Evolutionary conservation across 2,329 filamentous ascomycete genomes (phyloP), one percentile per base, ranked within the genome.

Genomic region (Ambrosiella xylebori): DNA sequence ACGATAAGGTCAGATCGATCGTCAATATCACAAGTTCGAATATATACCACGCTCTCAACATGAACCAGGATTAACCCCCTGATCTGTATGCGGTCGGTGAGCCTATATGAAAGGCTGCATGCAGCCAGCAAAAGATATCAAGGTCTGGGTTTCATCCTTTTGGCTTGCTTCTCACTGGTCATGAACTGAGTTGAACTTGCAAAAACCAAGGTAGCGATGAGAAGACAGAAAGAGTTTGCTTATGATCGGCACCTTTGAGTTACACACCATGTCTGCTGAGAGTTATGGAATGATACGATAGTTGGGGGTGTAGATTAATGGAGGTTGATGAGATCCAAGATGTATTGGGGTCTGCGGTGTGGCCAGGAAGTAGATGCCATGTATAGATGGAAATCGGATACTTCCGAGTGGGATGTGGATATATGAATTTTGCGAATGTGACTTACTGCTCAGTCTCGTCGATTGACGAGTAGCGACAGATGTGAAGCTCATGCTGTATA

Each of bases 401-500:
- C 7, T 13, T 13, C 44, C 8, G 44, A 15, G n/a, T 8, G 9
- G n/a, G 27, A 27, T 27, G 27, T 3, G 3, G 27, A 27, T 27
- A 27, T 27, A 5, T 27, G 44, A 47, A 17, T 13, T n/a, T 13
- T 47, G n/a, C 3, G n/a, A 41, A 12, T 13, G 44, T 47, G 35
- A 54, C 52, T 54, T 54, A 54, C 52, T 54, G 39, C 37, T 9
- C 47, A 59, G 38, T 54, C 57, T 57, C 38, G 50, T 35, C 40
- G 57, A 56, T 51, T 59, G 61, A 19, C 61, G 56, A 39, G 58
- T 63, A 47, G 61, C 56, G 45, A 15, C 55, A 52, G 27, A 47
- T 35, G 55, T 47, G 12, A 57, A 60, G 27, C 41, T 61, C 61
- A 61, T 61, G 47, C 51, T 61, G 55, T 47, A 50, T 49, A 52